phyloP scores from a whole-genome alignment of 2,329 filamentous ascomycete species.

The Hypoxylon sp. region DNA sequence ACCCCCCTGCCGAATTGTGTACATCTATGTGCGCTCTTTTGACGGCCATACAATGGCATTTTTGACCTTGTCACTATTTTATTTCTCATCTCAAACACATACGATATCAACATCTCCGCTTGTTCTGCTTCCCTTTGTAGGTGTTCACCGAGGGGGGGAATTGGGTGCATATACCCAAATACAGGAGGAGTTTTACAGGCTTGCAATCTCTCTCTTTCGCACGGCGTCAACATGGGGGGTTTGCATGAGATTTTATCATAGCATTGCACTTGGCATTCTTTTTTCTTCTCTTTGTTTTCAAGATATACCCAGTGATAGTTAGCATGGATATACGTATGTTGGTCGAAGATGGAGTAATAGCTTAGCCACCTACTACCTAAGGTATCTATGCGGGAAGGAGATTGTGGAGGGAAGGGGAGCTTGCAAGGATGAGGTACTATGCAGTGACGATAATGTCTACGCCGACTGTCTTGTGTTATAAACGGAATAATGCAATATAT shows the following conservation, averaged over 20 bases:
- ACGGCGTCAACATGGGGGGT: constrained; percentile 12
- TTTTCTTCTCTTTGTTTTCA: constrained; percentile 18
- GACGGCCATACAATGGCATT: constrained; percentile 1
- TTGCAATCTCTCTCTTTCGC: constrained; percentile 13
- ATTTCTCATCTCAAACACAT: background rate
- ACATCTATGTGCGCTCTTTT: constrained; percentile 2
- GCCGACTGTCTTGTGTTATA: background rate
- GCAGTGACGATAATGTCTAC: background rate
- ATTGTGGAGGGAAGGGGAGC: constrained; percentile 23
- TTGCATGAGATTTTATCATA: constrained; percentile 19
- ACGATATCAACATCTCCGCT: background rate
- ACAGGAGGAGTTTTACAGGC: constrained; percentile 20
- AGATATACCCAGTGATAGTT: constrained; percentile 39
- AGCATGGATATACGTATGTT: constrained; percentile 20
- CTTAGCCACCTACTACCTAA: background rate
- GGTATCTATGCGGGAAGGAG: constrained; percentile 3
- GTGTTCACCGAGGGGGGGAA: background rate
- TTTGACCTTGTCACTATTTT: constrained; percentile 2
- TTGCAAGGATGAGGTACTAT: background rate
- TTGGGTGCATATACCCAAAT: constrained; percentile 17
- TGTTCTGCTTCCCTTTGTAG: constrained; percentile 16
- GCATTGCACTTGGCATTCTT: constrained; percentile 22
- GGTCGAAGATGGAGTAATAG: constrained; percentile 17
- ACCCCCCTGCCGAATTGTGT: background rate
- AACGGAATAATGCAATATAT: constrained; percentile 6